phyloP scores from a whole-genome alignment of 441 rosid species.

The Populus hybrid region DNA sequence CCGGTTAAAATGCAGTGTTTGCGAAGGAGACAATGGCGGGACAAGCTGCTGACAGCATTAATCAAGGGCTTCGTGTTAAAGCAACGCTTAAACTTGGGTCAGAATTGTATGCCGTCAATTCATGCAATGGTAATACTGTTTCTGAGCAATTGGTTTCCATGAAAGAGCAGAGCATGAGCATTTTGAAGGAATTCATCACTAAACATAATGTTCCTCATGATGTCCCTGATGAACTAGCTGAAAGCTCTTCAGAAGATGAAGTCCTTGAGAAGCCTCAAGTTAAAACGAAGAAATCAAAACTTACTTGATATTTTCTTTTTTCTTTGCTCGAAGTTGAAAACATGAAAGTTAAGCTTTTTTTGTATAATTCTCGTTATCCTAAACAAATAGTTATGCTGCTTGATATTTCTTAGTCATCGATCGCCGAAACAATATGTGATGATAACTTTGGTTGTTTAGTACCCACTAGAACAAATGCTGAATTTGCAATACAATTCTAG shows the following conservation, averaged over 20 bases:
- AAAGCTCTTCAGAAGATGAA: conserved; percentile 48
- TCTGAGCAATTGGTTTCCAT: conserved; percentile 59
- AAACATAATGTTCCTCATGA: conserved; percentile 65
- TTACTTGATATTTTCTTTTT: conserved; percentile 28
- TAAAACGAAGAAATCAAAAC: conserved; percentile 61
- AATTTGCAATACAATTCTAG: no score
- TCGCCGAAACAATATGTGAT: no score
- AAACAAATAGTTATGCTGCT: background rate
- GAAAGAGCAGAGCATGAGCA: conserved; percentile 68
- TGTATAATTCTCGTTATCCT: background rate
- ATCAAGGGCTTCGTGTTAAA: conserved; percentile 33
- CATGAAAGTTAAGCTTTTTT: background rate
- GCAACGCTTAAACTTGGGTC: conserved; percentile 52
- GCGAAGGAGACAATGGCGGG: conserved; percentile 38
- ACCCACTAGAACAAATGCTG: no score
- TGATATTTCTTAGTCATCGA: background rate
- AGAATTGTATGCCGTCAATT: conserved; percentile 43
- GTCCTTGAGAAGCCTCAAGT: conserved; percentile 36
- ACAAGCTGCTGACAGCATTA: conserved; percentile 25
- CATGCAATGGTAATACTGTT: conserved; percentile 33
- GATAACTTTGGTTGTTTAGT: no score
- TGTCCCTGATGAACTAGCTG: conserved; percentile 61
- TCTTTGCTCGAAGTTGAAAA: background rate
- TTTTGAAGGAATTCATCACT: conserved; percentile 72
- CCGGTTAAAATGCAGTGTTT: conserved; percentile 5